Conservation (phyloP, 2,329 filamentous ascomycete genomes). For the Bipolaris gigantea region DNA sequence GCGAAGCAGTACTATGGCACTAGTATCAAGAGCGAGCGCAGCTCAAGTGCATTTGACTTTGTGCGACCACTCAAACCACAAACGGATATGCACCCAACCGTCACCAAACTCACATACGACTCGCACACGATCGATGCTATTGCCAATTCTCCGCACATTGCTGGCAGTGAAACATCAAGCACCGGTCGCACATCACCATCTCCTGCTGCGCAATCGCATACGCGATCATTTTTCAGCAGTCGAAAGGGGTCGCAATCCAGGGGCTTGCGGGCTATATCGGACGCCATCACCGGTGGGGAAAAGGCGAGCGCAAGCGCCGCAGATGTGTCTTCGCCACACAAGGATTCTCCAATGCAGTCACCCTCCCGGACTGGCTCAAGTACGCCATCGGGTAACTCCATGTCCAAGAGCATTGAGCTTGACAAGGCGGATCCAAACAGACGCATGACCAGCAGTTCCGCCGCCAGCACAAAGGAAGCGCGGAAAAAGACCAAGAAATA, state of each 20-base stretch:
- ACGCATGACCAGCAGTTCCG: slow-evolving; percentile 48
- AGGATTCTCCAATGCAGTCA: slow-evolving; percentile 60
- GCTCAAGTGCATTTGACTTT: slow-evolving; percentile 54
- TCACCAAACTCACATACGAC: slow-evolving; percentile 60
- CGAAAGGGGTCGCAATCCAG: slow-evolving; percentile 49
- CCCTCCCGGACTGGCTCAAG: slow-evolving; percentile 76
- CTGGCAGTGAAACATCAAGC: slow-evolving; percentile 55
- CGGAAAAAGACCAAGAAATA: slow-evolving; percentile 74
- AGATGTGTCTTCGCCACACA: slow-evolving; percentile 48
- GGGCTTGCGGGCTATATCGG: slow-evolving; percentile 86
- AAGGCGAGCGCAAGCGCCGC: slow-evolving; percentile 53
- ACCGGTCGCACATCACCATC: slow-evolving; percentile 51
- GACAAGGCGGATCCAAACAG: slow-evolving; percentile 64
- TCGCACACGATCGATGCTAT: slow-evolving; percentile 51
- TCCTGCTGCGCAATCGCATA: slow-evolving; percentile 36
- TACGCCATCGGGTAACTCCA: slow-evolving; percentile 60
- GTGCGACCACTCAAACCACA: slow-evolving; percentile 45
- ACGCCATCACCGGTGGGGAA: slow-evolving; percentile 61
- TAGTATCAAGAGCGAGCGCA: slow-evolving; percentile 38
- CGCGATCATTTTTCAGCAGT: slow-evolving; percentile 45
- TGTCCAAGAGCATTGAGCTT: slow-evolving; percentile 73
- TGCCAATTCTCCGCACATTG: slow-evolving; percentile 44
- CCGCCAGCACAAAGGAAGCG: slow-evolving; percentile 46
- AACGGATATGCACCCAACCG: slow-evolving; percentile 55
- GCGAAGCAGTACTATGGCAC: slow-evolving; percentile 70